Conservation (phyloP, 139 green algal species). For the Chlamydomonas schloesseri region DNA sequence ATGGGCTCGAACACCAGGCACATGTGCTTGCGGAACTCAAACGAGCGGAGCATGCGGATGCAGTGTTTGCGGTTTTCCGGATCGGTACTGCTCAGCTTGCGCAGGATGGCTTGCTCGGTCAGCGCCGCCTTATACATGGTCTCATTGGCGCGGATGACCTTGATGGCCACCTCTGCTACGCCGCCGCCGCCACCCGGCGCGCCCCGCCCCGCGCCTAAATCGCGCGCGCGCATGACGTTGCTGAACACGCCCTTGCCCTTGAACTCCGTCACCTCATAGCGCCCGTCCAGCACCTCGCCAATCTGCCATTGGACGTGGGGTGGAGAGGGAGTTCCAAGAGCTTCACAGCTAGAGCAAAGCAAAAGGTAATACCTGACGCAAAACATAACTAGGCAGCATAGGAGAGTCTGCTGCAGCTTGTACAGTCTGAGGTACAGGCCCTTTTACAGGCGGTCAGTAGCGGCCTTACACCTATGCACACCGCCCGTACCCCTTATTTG, state of each 20-base stretch:
- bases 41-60: slow-evolving; percentile 90
- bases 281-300: slow-evolving; percentile 88
- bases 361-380: too few species aligned
- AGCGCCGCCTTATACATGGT: slow-evolving; percentile 90
- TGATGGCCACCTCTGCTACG: slow-evolving; percentile 87
- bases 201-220: slow-evolving; percentile 58
- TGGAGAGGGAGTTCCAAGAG: too few species aligned
- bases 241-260: slow-evolving; percentile 95
- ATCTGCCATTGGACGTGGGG: slow-evolving; percentile 60
- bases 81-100: slow-evolving; percentile 85
- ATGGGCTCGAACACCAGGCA: slow-evolving; percentile 96
- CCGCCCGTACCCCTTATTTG: too few species aligned
- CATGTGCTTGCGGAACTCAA: slow-evolving; percentile 96
- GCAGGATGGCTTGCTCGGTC: slow-evolving; percentile 87
- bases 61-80: slow-evolving; percentile 90
- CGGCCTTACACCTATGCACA: too few species aligned
- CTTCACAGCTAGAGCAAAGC: too few species aligned
- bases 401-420: too few species aligned
- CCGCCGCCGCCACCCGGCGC: neutral
- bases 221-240: slow-evolving; percentile 90
- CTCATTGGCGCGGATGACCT: slow-evolving; percentile 85
- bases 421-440: too few species aligned
- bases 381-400: too few species aligned
- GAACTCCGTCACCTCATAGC: slow-evolving; percentile 85
- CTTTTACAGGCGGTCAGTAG: too few species aligned